Evolutionary conservation across 176 grass and related monocot genomes (phyloP).

Genomic region (Musa itinerans): DNA sequence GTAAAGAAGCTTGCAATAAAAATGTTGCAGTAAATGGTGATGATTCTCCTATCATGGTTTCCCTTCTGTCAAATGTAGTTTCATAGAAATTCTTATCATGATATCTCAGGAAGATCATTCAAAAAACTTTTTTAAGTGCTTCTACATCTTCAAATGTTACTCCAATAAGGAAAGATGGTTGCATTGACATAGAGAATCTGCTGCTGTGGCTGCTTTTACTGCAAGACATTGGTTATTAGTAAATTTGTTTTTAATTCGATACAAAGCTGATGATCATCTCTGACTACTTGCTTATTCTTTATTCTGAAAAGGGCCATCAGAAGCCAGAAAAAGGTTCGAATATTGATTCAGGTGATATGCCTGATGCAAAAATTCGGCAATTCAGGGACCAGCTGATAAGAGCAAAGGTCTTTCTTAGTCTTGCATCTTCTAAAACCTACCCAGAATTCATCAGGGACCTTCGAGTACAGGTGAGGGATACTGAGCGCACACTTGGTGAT

Average conservation of each 20-base stretch:
- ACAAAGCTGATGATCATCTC: not conserved
- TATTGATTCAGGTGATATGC: constrained; percentile 16
- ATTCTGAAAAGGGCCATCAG: constrained; percentile 7
- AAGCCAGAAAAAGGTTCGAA: constrained; percentile 9
- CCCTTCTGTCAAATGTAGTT: too few relatives aligned
- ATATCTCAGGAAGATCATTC: too few relatives aligned
- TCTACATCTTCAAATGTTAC: not conserved
- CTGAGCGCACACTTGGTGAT: constrained; percentile 50
- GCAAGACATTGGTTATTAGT: not conserved
- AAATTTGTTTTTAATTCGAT: not conserved
- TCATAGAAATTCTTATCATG: too few relatives aligned
- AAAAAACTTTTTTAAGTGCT: not conserved
- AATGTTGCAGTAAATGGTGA: too few relatives aligned
- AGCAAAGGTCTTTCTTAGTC: constrained; percentile 55
- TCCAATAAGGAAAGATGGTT: not conserved
- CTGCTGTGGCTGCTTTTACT: not conserved
- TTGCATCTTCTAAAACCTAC: constrained; percentile 58
- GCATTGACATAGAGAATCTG: not conserved
- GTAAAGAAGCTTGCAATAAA: too few relatives aligned
- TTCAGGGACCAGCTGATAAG: constrained; percentile 70
- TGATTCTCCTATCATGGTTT: too few relatives aligned
- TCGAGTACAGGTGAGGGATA: constrained; percentile 49
- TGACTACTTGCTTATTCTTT: not conserved
- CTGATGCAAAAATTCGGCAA: constrained; percentile 40
- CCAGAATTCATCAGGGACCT: constrained; percentile 60